Conservation (phyloP, 257 asterid species). For the Scutellaria baicalensis region DNA sequence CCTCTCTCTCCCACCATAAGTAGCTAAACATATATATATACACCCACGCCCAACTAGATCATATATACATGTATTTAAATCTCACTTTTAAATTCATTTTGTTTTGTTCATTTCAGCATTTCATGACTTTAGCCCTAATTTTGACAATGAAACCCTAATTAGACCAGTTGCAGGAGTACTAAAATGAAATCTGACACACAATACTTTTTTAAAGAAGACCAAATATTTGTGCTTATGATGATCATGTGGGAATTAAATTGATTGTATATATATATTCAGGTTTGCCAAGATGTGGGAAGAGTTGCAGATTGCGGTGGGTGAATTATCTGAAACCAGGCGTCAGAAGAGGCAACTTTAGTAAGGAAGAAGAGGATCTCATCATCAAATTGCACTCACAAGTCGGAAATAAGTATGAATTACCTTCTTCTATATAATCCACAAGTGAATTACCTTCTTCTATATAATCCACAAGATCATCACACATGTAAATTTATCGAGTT, state of each 20-base stretch:
- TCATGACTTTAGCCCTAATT: background rate
- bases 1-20: too few relatives aligned
- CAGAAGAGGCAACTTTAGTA: conserved; percentile 32
- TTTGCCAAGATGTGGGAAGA: conserved; percentile 51
- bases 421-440: too few relatives aligned
- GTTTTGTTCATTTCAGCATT: background rate
- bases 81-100: background rate
- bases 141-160: background rate
- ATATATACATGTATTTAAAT: too few relatives aligned
- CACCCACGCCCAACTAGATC: too few relatives aligned
- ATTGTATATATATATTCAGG: conserved; percentile 34
- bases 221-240: too few relatives aligned
- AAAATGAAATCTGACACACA: too few relatives aligned
- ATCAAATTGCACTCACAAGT: conserved; percentile 28
- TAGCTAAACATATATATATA: too few relatives aligned
- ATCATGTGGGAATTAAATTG: background rate
- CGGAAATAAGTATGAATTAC: conserved; percentile 38
- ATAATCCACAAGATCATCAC: background rate
- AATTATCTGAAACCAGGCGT: conserved; percentile 46
- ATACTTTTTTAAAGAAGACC: too few relatives aligned
- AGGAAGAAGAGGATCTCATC: conserved; percentile 36
- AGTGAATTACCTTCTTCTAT: too few relatives aligned
- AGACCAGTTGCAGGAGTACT: too few relatives aligned
- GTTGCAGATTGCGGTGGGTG: conserved; percentile 58
- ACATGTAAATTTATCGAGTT: too few relatives aligned